These are phyloP conservation scores for Kondoa malvinella DNA, from an alignment of 768 basidiomycete species.

Conservation along the genomic window DNA sequence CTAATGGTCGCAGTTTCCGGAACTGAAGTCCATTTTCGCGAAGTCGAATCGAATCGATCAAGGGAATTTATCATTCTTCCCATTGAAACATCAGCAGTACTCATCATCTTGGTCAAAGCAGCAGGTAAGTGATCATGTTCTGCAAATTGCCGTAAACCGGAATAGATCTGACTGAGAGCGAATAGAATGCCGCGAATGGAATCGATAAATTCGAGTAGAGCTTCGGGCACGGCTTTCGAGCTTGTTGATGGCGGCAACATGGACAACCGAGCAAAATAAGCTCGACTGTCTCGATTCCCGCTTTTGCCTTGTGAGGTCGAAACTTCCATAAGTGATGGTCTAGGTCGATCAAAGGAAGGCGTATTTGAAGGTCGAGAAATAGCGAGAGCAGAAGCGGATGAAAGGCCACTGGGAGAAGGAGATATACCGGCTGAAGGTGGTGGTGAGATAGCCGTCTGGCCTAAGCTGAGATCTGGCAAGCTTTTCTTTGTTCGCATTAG, in stretches of 20 bases:
- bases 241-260: slow-evolving; percentile 48
- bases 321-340: slow-evolving; percentile 12
- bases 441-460: slow-evolving; percentile 25
- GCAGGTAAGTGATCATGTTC: slow-evolving; percentile 66
- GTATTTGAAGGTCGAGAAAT: slow-evolving; percentile 3
- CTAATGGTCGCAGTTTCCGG: slow-evolving; percentile 61
- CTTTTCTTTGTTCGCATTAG: slow-evolving; percentile 50
- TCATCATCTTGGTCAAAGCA: slow-evolving; percentile 64
- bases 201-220: slow-evolving; percentile 57
- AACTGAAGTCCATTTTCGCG: slow-evolving; percentile 39
- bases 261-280: slow-evolving; percentile 86
- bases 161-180: slow-evolving; percentile 75
- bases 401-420: neutral
- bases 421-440: neutral
- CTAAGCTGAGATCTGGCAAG: slow-evolving; percentile 59
- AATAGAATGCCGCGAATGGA: slow-evolving; percentile 84
- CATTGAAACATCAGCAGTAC: slow-evolving; percentile 67
- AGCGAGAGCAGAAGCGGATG: slow-evolving; percentile 30
- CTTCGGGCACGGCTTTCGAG: slow-evolving; percentile 49
- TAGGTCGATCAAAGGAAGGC: slow-evolving; percentile 3
- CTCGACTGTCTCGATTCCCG: slow-evolving; percentile 59
- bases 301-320: slow-evolving; percentile 21
- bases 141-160: slow-evolving; percentile 72
- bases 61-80: slow-evolving; percentile 66
- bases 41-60: slow-evolving; percentile 74